Evolutionary conservation across 73 alveolate species (phyloP), one percentile per base, ranked within the genome.

Genomic region (Paramecium sexaurelia): DNA sequence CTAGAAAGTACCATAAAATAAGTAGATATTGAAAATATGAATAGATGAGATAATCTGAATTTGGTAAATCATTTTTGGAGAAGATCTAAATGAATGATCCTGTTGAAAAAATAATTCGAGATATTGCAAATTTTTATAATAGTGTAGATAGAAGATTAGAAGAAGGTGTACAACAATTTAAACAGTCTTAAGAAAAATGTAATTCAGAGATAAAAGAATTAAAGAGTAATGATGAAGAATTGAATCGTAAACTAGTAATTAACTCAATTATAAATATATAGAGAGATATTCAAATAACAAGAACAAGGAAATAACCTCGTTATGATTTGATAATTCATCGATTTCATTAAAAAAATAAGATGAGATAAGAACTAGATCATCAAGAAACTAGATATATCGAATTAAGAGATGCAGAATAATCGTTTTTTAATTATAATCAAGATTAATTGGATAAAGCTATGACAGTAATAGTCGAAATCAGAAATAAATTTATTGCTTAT

Each of bases 391-490:
- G 90, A 43, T 78, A 78, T 29, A 17, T 78, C 5, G 90, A 78
- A 78, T 45, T 78, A 24, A 78, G 90, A 33, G 68, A 78, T 6
- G 71, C 73, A 22, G 43, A 78, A 78, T 20, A 41, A 22, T 20
- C 43, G 11, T 78, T 78, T 19, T 78, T 78, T 45, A 45, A 78
- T 45, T 78, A 78, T 36, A 78, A 78, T 78, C 7, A 24, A 40
- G 90, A 78, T 45, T 78, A 78, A 45, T 43, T 78, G 1, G 90
- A 78, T 37, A 78, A 78, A 22, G 90, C 90, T 2, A 78, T 45
- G 68, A 24, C 4, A 43, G 90, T 43, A 9, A 78, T 78, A 19
- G 55, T 61, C 19, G 71, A 37, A 33, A 78, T 78, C 24, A 39
- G 90, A 17, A 78, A 78, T 33, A 78, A 78, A 78, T 78, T 78